phyloP scores from a whole-genome alignment of 2,329 filamentous ascomycete species.

The Claviceps sp. region DNA sequence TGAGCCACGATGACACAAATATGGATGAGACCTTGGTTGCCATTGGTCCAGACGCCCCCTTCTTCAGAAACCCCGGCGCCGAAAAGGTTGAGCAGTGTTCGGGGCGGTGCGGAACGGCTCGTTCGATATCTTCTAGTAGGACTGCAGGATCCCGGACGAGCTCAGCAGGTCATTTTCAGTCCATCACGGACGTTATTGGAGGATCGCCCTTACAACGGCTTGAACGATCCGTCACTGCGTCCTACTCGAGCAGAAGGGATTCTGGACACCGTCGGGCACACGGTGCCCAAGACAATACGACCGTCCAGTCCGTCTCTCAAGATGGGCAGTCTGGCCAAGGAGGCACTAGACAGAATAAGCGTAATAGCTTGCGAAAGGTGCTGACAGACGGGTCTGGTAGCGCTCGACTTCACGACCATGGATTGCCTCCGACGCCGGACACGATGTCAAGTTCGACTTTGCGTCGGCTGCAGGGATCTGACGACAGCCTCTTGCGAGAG shows the following conservation, averaged over 20 bases:
- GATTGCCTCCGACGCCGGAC: constrained; percentile 44
- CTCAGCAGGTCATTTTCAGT: constrained; percentile 25
- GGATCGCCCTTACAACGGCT: constrained; percentile 33
- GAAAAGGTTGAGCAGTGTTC: neutral
- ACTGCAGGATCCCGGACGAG: constrained; percentile 11
- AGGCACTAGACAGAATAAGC: constrained; percentile 31
- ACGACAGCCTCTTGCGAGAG: constrained; percentile 30
- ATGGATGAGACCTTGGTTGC: constrained; percentile 19
- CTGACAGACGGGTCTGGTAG: constrained; percentile 31
- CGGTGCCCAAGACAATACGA: constrained; percentile 13
- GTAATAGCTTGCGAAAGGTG: constrained; percentile 33
- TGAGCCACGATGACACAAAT: constrained; percentile 11
- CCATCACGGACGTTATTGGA: constrained; percentile 25
- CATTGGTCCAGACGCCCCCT: constrained; percentile 13
- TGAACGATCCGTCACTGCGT: constrained; percentile 29
- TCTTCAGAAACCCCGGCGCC: neutral
- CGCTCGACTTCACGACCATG: constrained; percentile 28
- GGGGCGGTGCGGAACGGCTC: constrained; percentile 1
- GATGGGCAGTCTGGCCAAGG: constrained; percentile 11
- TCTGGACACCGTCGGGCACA: constrained; percentile 16
- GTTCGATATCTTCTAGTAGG: neutral
- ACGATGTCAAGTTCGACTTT: constrained; percentile 45
- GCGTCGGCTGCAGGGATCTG: constrained; percentile 34
- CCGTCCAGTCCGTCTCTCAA: constrained; percentile 8
- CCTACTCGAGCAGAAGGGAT: constrained; percentile 14